A percentile compares a stretch with the other conserved stretches of the same genome.
These are phyloP conservation scores for Lichtheimia ramosa DNA, from an alignment of 371 early-diverging fungal genomes.

Conservation along the genomic window DNA sequence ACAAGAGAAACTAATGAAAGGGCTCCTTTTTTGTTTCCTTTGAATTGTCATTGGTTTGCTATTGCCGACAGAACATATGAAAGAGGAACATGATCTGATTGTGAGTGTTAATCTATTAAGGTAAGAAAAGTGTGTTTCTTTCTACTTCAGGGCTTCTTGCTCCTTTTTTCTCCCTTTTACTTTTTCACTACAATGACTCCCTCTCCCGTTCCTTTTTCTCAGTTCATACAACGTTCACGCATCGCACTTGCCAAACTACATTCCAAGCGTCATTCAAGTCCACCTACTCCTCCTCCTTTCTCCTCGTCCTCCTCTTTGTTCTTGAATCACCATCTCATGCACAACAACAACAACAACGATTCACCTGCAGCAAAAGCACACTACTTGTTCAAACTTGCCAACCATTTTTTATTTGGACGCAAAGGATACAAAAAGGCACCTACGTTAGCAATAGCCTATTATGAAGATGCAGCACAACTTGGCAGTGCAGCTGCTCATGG, in stretches of 20 bases:
- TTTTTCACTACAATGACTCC: conserved; percentile 6
- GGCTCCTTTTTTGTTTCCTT: too few relatives aligned
- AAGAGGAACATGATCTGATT: too few relatives aligned
- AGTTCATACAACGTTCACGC: conserved; percentile 23
- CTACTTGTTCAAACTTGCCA: conserved; percentile 43
- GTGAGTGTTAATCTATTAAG: too few relatives aligned
- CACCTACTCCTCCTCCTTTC: not conserved
- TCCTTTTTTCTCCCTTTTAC: too few relatives aligned
- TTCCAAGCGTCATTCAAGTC: not conserved
- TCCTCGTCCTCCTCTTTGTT: not conserved
- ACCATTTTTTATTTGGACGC: conserved; percentile 61
- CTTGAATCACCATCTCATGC: not conserved
- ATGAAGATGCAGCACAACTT: conserved; percentile 36
- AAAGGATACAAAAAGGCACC: conserved; percentile 39
- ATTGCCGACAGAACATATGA: too few relatives aligned
- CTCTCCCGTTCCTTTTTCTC: conserved; percentile 20
- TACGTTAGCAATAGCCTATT: conserved; percentile 43
- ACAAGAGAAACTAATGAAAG: too few relatives aligned
- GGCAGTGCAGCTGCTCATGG: conserved; percentile 51
- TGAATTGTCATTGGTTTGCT: too few relatives aligned
- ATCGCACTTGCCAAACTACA: conserved; percentile 14
- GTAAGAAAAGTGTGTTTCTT: too few relatives aligned
- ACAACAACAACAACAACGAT: conserved; percentile 1
- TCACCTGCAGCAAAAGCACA: conserved; percentile 3
- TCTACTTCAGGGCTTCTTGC: too few relatives aligned